Evolutionary conservation across 78 protist genomes (phyloP), one percentile per base, ranked within the genome.

Genomic region (Capsaspora owczarzaki): DNA sequence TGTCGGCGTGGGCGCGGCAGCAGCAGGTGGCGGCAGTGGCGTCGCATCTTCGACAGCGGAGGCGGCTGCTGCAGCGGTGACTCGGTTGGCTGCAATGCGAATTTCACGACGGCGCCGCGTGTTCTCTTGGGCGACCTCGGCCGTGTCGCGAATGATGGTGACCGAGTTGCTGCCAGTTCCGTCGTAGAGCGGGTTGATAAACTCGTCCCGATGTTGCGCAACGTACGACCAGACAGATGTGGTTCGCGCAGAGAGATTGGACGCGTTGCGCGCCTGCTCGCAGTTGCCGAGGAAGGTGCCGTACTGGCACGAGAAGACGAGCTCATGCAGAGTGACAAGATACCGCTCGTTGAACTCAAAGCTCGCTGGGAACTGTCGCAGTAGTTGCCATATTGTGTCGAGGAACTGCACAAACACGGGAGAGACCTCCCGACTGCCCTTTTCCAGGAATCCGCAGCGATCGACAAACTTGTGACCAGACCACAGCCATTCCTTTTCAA

Each of bases 351-450:
- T 91, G 75, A 91, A 96, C 89, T 96, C 96, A 76, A 93, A 96
- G 12, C 79, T 82, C 3, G 71, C n/a, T n/a, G 93, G 93, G 49
- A 74, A 82, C 42, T 91, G 95, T 1, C n/a, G 31, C 60, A 43
- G 29, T 27, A 90, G 51, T 71, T 95, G 98, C 71, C 70, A 85
- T 22, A 91, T 93, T 44, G 92, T 86, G 78, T 96, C 99, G 25
- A 96, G 61, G 47, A 89, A 95, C 84, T 95, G 98, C 31, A 90
- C 74, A 85, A 96, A 96, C 22, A 94, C 84, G 25, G 99, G 99
- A 20, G 95, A 79, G 29, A 77, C 38, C 12, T 75, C 40, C 10
- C 56, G 56, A 10, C 56, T 10, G 10, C 16, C 56, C 44, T 29
- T 22, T 14, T 78, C 49, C 56, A 12, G 37, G 46, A 19, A 2